Conservation (phyloP, 805 yeast genomes). For the Starmerella khaoyaiensis region DNA sequence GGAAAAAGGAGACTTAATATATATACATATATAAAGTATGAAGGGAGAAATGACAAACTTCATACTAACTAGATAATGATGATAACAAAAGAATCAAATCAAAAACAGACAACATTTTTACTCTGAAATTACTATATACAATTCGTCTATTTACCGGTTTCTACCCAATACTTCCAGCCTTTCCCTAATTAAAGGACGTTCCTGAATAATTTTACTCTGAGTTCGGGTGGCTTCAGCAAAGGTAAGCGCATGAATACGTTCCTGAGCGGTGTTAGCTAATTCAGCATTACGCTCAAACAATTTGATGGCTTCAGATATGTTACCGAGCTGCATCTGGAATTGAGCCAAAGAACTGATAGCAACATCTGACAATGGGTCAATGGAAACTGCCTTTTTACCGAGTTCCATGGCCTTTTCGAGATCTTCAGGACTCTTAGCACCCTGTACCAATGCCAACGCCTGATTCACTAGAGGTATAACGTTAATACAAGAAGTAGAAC, state of each 20-base stretch:
- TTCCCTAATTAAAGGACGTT: slow-evolving; percentile 27
- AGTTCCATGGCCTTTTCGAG: slow-evolving; percentile 48
- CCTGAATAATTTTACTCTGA: slow-evolving; percentile 51
- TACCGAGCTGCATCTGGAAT: slow-evolving; percentile 69
- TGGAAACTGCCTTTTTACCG: slow-evolving; percentile 59
- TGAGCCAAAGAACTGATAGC: slow-evolving; percentile 90
- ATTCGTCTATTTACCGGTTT: too few species aligned
- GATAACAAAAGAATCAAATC: too few species aligned
- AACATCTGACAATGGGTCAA: slow-evolving; percentile 80
- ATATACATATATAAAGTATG: too few species aligned
- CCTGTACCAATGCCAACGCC: slow-evolving; percentile 44
- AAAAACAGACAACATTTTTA: too few species aligned
- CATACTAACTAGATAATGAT: too few species aligned
- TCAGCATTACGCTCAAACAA: slow-evolving; percentile 73
- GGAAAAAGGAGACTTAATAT: too few species aligned
- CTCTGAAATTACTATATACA: too few species aligned
- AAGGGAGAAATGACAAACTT: too few species aligned
- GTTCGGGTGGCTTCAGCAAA: slow-evolving; percentile 87
- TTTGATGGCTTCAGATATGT: slow-evolving; percentile 65
- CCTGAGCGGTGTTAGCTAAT: slow-evolving; percentile 72
- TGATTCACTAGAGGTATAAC: slow-evolving; percentile 82
- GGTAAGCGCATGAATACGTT: slow-evolving; percentile 79
- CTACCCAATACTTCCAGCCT: slow-evolving; percentile 21
- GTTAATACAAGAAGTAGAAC: slow-evolving; percentile 60
- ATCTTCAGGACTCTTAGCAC: slow-evolving; percentile 27